Evolutionary conservation across 2,329 filamentous ascomycete species (phyloP), one percentile per base, ranked within the genome.

Genomic region (Chaetomiaceae sp.): DNA sequence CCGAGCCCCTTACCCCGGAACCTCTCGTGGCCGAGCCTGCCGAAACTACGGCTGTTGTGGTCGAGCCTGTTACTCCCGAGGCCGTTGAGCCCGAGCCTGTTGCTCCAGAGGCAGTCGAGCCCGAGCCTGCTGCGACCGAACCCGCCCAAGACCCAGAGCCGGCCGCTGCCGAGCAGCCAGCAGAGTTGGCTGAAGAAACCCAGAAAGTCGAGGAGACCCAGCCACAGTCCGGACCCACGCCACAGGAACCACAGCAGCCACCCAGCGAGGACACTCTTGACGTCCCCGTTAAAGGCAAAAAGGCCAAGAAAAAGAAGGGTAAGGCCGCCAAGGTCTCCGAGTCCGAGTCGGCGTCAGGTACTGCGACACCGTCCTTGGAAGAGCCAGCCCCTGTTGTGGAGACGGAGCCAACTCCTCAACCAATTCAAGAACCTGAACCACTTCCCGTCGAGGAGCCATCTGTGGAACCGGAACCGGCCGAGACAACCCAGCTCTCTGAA

Each of bases 291-390:
- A 56, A 50, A 21, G 48, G 48, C 14, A 58, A 58, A 40, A 57
- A 58, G 48, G 35, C 44, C 20, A 44, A 44, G 33, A 50, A 50
- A 27, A 58, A 58, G 48, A 50, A 50, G 12, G 48, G 45, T n/a
- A 56, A 53, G 33, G 27, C 10, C 13, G 34, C 41, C 9, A 49
- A 33, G 20, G 37, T 13, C 14, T 14, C 25, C 2, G 44, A 42
- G 12, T 12, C 40, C 7, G 51, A 44, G 17, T 39, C 37, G 13
- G 20, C 35, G n/a, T 43, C 50, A 20, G 39, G 14, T 19, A 38
- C 43, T 17, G 50, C 30, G 31, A 42, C 48, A 2, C 34, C 39
- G 8, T 1, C n/a, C 14, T 40, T 40, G 27, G 44, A 55, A 42
- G 48, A 40, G 38, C 14, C 39, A 31, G 7, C 27, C 9, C 47